Base-by-base conservation (phyloP, 2,329 filamentous ascomycete genomes). In the Diaporthe sp. region DNA sequence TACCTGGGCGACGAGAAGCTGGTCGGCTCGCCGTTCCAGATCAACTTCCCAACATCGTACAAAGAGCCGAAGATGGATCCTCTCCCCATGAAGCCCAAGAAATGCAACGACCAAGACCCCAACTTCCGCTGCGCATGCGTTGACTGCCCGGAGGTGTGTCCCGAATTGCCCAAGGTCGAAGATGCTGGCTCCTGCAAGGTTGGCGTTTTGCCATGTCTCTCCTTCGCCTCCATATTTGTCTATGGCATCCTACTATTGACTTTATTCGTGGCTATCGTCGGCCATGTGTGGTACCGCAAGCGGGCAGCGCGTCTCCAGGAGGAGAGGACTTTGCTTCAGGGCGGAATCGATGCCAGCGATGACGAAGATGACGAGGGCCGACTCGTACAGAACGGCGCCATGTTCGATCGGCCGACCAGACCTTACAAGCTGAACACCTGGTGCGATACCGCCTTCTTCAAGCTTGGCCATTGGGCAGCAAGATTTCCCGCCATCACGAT, bases 11-110 rank as follows among this genome's bases (percentile, higher is more conserved):
- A 98, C 83, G 96, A 98, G 87, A 97, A 97, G 83, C 88, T 92
- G 2, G 89, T 96, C 30, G 97, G 97, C 5, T 98, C 96, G 73
- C 97, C 97, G 0, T 99, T 99, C 84, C 97, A 99, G 86, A 98
- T 99, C 86, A 97, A 99, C 86, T 99, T 97, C 79, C 96, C 91
- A 13, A 86, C 83, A 13, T 83, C 89, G 10, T 91, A 92, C 77
- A 83, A 87, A 15, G 91, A 94, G 66, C 88, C 91, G 0, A 87
- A 86, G n/a, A 97, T 98, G 93, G 82, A 88, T 13, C 87, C 95
- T 0, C 86, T 92, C 77, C 85, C 93, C 45, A 93, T 95, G 85
- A 90, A 86, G 71, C 90, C 95, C 0, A 96, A 97, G 83, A 92
- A 93, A 72, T 99, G 97, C 87, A 97, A 98, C 82, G 95, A 96